Conservation (phyloP, 352 stramenopile genomes). For the Globisporangium yorkense region DNA sequence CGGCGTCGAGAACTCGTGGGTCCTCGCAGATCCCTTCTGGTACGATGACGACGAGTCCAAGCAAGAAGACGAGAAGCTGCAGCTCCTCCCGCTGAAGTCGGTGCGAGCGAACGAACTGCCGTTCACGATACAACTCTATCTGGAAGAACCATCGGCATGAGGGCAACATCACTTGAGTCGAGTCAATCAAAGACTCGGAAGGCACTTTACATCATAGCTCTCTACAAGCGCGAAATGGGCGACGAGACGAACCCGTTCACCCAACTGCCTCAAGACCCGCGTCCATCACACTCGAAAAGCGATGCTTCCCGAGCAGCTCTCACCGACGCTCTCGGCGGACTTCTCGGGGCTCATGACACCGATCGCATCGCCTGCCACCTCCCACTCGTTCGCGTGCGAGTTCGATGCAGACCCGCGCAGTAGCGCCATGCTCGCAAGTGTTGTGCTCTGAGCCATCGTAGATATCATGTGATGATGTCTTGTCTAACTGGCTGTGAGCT, state of each 20-base stretch:
- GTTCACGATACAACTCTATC: conserved; percentile 59
- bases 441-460: background rate
- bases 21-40: conserved; percentile 57
- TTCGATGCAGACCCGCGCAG: conserved; percentile 8
- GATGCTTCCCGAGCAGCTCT: background rate
- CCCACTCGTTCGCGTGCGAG: conserved; percentile 6
- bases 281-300: background rate
- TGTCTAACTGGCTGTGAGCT: background rate
- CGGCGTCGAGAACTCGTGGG: conserved; percentile 55
- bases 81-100: conserved; percentile 37
- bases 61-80: conserved; percentile 10
- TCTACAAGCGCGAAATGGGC: no score
- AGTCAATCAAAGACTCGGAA: no score
- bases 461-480: background rate
- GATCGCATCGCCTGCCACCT: background rate
- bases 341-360: conserved; percentile 18
- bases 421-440: conserved; percentile 17
- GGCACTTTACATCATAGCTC: no score
- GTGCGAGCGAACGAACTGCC: conserved; percentile 28
- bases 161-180: no score
- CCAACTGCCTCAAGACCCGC: no score
- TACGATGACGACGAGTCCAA: conserved; percentile 21
- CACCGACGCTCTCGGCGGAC: conserved; percentile 3
- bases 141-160: conserved; percentile 18
- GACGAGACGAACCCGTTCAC: no score